Conservation (phyloP, 345 rosid species). For the Salix purpurea region DNA sequence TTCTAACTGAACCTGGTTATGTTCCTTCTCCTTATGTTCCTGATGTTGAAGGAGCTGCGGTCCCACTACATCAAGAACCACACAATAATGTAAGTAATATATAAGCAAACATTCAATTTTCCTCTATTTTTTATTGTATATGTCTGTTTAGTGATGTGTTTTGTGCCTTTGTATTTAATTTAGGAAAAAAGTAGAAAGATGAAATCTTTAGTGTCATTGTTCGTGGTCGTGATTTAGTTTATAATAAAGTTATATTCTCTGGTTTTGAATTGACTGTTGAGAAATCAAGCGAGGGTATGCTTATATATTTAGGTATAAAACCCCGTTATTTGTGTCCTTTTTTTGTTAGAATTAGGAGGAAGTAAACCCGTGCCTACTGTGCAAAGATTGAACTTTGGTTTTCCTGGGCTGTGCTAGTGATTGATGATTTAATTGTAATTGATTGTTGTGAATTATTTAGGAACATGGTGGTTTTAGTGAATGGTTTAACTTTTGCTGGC, state of each 20-base stretch:
- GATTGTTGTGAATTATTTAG: not conserved
- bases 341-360: not conserved
- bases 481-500: not conserved
- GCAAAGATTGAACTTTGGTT: not conserved
- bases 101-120: not conserved
- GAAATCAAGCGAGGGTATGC: not conserved
- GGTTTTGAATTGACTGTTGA: not conserved
- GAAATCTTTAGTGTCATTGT: not conserved
- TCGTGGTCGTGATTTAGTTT: not conserved
- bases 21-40: slow-evolving; percentile 53
- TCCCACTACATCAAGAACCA: slow-evolving; percentile 24
- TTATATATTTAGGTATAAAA: not conserved
- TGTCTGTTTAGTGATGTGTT: not conserved
- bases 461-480: not conserved
- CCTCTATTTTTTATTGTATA: not conserved
- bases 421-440: not conserved
- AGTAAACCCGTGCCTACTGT: not conserved
- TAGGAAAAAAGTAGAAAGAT: not conserved
- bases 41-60: slow-evolving; percentile 47
- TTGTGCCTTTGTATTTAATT: not conserved
- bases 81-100: slow-evolving; percentile 25
- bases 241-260: not conserved
- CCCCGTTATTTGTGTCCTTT: not conserved
- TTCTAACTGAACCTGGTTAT: slow-evolving; percentile 54
- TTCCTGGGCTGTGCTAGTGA: not conserved